These are phyloP conservation scores for Backusella mclennaniae DNA, from an alignment of 192 early-diverging fungal genomes.

Conservation along the genomic window DNA sequence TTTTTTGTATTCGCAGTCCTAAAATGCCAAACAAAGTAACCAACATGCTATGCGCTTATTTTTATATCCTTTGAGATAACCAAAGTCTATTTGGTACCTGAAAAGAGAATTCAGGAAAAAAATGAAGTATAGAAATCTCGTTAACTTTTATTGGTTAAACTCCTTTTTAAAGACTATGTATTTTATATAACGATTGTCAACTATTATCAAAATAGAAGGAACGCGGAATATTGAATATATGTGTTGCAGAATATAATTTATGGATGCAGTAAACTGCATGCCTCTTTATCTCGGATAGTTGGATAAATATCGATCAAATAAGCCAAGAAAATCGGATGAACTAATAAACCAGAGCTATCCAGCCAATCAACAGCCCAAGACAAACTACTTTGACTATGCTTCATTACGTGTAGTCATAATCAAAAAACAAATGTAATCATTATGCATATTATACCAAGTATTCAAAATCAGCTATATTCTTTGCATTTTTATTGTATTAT, in stretches of 20 bases:
- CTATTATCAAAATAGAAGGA: not conserved
- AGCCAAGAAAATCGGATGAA: not conserved
- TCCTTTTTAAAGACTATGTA: not conserved
- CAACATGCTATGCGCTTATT: too few species aligned
- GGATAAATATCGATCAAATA: too few species aligned
- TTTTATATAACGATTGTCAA: not conserved
- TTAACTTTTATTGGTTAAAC: not conserved
- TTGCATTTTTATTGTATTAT: not conserved
- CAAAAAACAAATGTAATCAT: not conserved
- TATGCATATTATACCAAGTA: not conserved
- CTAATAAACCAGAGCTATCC: not conserved
- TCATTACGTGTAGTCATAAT: not conserved
- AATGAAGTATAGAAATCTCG: not conserved
- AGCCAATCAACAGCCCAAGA: not conserved
- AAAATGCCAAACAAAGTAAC: too few species aligned
- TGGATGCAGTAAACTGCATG: not conserved
- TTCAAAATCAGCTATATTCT: not conserved
- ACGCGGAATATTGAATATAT: not conserved
- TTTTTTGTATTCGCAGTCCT: too few species aligned
- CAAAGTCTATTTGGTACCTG: not conserved
- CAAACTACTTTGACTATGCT: not conserved
- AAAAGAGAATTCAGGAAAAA: not conserved
- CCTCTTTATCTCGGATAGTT: too few species aligned
- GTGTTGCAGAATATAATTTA: not conserved
- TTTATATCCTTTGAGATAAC: too few species aligned